These are phyloP conservation scores for Scedosporium dehoogii DNA, from an alignment of 2,329 filamentous ascomycete species.

Conservation along the genomic window DNA sequence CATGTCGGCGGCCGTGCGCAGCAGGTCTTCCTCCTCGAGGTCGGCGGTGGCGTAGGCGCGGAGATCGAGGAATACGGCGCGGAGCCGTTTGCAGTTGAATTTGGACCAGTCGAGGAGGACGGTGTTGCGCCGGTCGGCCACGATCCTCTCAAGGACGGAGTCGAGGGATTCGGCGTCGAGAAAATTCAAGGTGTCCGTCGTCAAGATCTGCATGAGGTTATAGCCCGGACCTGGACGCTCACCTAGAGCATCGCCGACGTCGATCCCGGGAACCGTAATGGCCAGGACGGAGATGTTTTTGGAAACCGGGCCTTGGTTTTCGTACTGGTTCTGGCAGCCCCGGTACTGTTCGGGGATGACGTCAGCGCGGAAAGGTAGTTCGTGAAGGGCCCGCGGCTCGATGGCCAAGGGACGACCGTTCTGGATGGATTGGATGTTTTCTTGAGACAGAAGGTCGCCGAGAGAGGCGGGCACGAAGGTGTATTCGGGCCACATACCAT, in stretches of 20 bases:
- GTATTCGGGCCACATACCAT: background rate
- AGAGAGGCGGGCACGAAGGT: background rate
- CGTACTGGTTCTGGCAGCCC: background rate
- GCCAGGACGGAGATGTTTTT: constrained; percentile 1
- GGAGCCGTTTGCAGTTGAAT: background rate
- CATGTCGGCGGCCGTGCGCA: background rate
- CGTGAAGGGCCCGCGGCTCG: background rate
- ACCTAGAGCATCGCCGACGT: background rate
- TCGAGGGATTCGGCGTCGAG: background rate
- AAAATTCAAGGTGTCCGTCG: too few species aligned
- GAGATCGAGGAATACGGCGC: constrained; percentile 4
- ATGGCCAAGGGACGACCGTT: background rate
- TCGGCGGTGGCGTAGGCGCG: background rate
- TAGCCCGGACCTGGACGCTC: background rate
- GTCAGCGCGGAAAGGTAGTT: background rate
- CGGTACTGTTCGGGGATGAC: background rate
- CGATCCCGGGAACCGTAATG: background rate
- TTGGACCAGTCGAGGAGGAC: background rate
- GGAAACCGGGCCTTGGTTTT: background rate
- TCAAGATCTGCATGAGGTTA: background rate
- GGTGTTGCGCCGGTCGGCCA: background rate
- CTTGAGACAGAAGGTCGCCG: background rate
- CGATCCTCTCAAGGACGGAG: background rate
- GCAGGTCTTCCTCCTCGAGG: background rate
- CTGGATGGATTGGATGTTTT: background rate